These are phyloP conservation scores for Paecilomyces sp. DNA, from an alignment of 2,329 filamentous ascomycete species.

Conservation along the genomic window DNA sequence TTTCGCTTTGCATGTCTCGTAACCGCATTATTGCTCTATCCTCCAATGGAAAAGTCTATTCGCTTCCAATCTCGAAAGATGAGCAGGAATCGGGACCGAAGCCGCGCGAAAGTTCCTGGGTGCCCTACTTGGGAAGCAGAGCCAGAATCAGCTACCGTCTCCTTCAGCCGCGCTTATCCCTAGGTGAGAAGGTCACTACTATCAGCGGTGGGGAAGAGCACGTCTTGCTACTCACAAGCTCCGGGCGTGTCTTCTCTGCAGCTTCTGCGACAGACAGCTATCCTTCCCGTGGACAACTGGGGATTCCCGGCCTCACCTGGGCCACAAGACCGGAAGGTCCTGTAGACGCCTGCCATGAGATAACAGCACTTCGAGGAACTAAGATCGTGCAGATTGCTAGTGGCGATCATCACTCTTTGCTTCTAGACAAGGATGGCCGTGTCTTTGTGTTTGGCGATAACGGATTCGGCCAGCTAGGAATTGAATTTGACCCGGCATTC, in stretches of 20 bases:
- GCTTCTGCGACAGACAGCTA: slow-evolving; percentile 72
- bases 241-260: slow-evolving; percentile 81
- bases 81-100: slow-evolving; percentile 65
- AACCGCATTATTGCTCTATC: slow-evolving; percentile 79
- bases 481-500: slow-evolving; percentile 58
- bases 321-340: slow-evolving; percentile 65
- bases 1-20: slow-evolving; percentile 66
- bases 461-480: slow-evolving; percentile 81
- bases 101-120: slow-evolving; percentile 59
- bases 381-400: slow-evolving; percentile 68
- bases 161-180: slow-evolving; percentile 60
- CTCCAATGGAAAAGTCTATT: slow-evolving; percentile 71
- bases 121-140: slow-evolving; percentile 61
- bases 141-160: slow-evolving; percentile 63
- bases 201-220: slow-evolving; percentile 79
- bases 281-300: slow-evolving; percentile 78
- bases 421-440: slow-evolving; percentile 65
- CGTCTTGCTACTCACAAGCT: slow-evolving; percentile 73
- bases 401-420: slow-evolving; percentile 81
- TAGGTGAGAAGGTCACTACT: slow-evolving; percentile 66
- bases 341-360: slow-evolving; percentile 76
- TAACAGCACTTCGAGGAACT: slow-evolving; percentile 63
- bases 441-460: slow-evolving; percentile 91
- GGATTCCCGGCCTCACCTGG: slow-evolving; percentile 77
- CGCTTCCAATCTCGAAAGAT: slow-evolving; percentile 65